Evolutionary conservation across 164 flowering plant genomes (phyloP), one percentile per base, ranked within the genome.

Genomic region (Amborella trichopoda): DNA sequence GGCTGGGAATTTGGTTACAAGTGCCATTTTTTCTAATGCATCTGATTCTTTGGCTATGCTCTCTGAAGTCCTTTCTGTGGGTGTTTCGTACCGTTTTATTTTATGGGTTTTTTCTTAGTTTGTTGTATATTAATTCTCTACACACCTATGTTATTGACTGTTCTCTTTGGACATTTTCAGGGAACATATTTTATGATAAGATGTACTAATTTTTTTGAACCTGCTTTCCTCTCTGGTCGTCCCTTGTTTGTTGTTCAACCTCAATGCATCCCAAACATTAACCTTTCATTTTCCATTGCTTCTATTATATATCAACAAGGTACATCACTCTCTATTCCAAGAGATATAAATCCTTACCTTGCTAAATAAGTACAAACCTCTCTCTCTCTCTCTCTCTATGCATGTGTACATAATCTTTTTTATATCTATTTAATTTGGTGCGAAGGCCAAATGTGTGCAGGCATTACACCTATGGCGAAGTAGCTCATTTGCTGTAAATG

Each of bases 381-480:
- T n/a, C n/a, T n/a, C n/a, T n/a, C n/a, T n/a, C n/a, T n/a, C n/a
- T n/a, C n/a, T n/a, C n/a, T n/a, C n/a, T n/a, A n/a, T n/a, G 20
- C n/a, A n/a, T n/a, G n/a, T n/a, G n/a, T n/a, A n/a, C n/a, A n/a
- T n/a, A n/a, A n/a, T n/a, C n/a, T n/a, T n/a, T n/a, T n/a, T n/a
- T n/a, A n/a, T n/a, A 37, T 33, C 16, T 53, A 27, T 59, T 61
- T n/a, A 39, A 52, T 46, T 53, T 37, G 41, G 62, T 59, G 8
- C 49, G 81, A 95, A 68, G 71, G 60, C 77, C 23, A 72, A 28
- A 52, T 91, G 98, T 61, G 65, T 68, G 25, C 74, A 65, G 64
- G 87, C 86, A 28, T 38, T 72, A 49, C 48, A 54, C 53, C 49
- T 82, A 41, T 91, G 99, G 99, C 81, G 95, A 28, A 70, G 71